These are phyloP conservation scores for Stagonosporopsis chrysanthemi DNA, from an alignment of 2,329 filamentous ascomycete species.

Conservation along the genomic window DNA sequence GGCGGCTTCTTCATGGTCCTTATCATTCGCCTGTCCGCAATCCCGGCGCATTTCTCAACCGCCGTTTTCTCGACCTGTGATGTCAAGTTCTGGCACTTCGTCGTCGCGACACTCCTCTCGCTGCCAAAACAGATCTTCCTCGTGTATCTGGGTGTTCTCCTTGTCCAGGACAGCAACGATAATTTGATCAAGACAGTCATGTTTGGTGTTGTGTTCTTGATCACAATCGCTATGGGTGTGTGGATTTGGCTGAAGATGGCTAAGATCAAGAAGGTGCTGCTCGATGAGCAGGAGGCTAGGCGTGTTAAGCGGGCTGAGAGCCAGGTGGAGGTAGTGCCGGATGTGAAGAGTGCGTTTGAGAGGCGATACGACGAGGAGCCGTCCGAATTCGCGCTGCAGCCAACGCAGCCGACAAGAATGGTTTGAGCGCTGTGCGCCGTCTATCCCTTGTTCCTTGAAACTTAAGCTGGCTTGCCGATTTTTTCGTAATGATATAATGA, in stretches of 20 bases:
- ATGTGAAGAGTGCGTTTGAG: conserved; percentile 28
- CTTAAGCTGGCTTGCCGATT: neutral
- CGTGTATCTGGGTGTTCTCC: conserved; percentile 45
- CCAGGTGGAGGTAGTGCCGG: conserved; percentile 23
- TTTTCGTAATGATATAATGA: conserved; percentile 11
- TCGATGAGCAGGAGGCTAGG: conserved; percentile 44
- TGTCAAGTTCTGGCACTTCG: conserved; percentile 48
- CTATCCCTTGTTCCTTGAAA: neutral
- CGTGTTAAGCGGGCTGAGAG: conserved; percentile 28
- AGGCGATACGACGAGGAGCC: conserved; percentile 30
- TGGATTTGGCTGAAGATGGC: conserved; percentile 48
- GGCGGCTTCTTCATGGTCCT: conserved; percentile 47
- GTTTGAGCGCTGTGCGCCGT: conserved; percentile 21
- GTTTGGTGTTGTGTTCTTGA: conserved; percentile 40
- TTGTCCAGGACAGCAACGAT: conserved; percentile 38
- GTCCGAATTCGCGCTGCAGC: conserved; percentile 27
- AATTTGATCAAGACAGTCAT: conserved; percentile 38
- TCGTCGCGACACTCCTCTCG: conserved; percentile 44
- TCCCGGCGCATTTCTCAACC: conserved; percentile 46
- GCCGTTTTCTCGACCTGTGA: conserved; percentile 49
- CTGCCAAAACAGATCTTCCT: conserved; percentile 48
- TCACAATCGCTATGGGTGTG: conserved; percentile 40
- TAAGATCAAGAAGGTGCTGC: conserved; percentile 40
- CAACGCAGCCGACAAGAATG: conserved; percentile 33
- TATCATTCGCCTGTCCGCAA: conserved; percentile 44